Conservation (phyloP, 768 basidiomycete genomes). For the Pisolithus microcarpus region DNA sequence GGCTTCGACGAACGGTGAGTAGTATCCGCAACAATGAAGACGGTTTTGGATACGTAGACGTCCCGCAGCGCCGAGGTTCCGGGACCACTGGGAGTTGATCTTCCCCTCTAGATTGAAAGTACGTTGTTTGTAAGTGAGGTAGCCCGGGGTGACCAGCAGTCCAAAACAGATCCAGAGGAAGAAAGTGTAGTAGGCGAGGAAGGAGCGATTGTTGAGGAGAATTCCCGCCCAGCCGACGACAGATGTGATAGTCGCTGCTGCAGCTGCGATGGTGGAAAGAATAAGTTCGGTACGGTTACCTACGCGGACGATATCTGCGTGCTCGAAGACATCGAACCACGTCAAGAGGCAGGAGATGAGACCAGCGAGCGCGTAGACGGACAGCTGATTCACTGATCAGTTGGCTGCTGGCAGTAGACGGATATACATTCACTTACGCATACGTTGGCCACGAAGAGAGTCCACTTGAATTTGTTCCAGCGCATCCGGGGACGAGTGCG, state of each 20-base stretch:
- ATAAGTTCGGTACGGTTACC: slow-evolving; percentile 63
- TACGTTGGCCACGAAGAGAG: too few species aligned
- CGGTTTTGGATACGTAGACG: slow-evolving; percentile 67
- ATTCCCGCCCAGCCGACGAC: slow-evolving; percentile 74
- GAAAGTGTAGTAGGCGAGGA: slow-evolving; percentile 69
- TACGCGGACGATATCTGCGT: slow-evolving; percentile 65
- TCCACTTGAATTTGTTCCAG: too few species aligned
- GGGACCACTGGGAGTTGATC: slow-evolving; percentile 71
- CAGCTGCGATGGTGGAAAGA: slow-evolving; percentile 61
- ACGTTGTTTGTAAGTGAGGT: slow-evolving; percentile 66
- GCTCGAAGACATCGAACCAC: slow-evolving; percentile 68
- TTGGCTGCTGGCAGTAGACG: too few species aligned
- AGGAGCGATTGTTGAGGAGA: slow-evolving; percentile 75
- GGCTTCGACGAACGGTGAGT: slow-evolving; percentile 72
- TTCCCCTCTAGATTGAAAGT: slow-evolving; percentile 80
- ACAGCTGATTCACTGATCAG: slow-evolving; percentile 32
- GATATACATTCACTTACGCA: slow-evolving; percentile 25
- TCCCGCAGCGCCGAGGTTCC: slow-evolving; percentile 48
- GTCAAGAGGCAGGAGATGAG: slow-evolving; percentile 64
- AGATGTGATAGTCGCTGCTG: slow-evolving; percentile 54
- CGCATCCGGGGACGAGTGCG: slow-evolving; percentile 39
- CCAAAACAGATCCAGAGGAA: slow-evolving; percentile 69
- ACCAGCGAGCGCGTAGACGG: slow-evolving; percentile 51
- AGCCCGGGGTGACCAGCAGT: slow-evolving; percentile 67
- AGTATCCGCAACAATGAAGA: slow-evolving; percentile 77